phyloP scores from a whole-genome alignment of 2,329 filamentous ascomycete genomes.

The Neoascochyta sp. region DNA sequence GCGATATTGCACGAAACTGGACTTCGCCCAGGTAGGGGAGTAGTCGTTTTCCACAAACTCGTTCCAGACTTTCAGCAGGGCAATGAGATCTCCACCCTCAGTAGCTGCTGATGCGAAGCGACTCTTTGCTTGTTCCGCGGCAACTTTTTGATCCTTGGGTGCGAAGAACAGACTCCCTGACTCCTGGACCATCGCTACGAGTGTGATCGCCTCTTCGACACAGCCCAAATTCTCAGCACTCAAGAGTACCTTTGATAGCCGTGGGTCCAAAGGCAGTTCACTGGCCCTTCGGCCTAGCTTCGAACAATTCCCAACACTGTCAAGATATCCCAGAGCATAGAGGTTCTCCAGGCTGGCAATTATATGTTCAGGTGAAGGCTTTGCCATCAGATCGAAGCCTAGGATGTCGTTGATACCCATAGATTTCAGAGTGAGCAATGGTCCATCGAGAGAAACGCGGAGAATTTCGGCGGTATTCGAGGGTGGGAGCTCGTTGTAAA shows the following conservation, averaged over 20 bases:
- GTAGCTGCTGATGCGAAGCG: constrained; percentile 72
- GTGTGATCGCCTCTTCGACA: constrained; percentile 85
- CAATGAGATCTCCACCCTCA: constrained; percentile 85
- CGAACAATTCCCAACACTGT: constrained; percentile 83
- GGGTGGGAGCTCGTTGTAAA: constrained; percentile 92
- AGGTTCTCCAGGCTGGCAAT: constrained; percentile 86
- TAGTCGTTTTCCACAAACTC: constrained; percentile 94
- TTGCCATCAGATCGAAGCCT: constrained; percentile 94
- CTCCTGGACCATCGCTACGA: constrained; percentile 93
- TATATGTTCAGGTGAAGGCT: constrained; percentile 82
- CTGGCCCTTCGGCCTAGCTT: constrained; percentile 92
- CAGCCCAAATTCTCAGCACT: constrained; percentile 88
- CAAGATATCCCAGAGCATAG: constrained; percentile 84
- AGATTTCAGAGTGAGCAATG: constrained; percentile 82
- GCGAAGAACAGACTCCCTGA: constrained; percentile 86
- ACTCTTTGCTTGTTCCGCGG: constrained; percentile 84
- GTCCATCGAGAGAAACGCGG: constrained; percentile 77
- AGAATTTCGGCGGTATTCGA: constrained; percentile 91
- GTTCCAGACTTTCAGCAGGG: constrained; percentile 88
- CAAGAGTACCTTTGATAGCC: constrained; percentile 84
- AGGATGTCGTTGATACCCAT: constrained; percentile 89
- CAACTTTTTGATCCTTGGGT: constrained; percentile 95
- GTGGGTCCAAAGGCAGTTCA: constrained; percentile 88
- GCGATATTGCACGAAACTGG: constrained; percentile 91
- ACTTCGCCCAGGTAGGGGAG: constrained; percentile 78